Evolutionary conservation across 2,329 filamentous ascomycete genomes (phyloP).

Genomic region (Botrytis tulipae): DNA sequence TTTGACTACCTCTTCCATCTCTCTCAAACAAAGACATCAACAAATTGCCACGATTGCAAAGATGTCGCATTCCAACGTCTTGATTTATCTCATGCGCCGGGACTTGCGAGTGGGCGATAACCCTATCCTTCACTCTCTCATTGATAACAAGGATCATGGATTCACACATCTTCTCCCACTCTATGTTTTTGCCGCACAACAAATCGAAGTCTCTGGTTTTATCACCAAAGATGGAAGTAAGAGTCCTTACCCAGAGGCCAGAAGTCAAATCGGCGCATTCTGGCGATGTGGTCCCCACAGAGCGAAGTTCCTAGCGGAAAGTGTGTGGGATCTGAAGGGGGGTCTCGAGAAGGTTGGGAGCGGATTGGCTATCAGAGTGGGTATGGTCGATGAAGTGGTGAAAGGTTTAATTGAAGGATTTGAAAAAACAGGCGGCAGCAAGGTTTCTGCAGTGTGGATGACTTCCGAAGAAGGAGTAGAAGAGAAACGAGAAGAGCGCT

Average conservation of each 20-base stretch:
- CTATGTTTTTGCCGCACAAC: constrained; percentile 66
- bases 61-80: constrained; percentile 48
- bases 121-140: constrained; percentile 62
- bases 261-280: constrained; percentile 62
- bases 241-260: constrained; percentile 68
- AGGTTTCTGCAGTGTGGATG: constrained; percentile 70
- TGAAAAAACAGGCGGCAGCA: constrained; percentile 35
- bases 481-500: constrained; percentile 63
- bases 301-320: constrained; percentile 69
- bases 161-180: constrained; percentile 71
- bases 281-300: constrained; percentile 74
- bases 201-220: constrained; percentile 74
- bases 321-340: constrained; percentile 69
- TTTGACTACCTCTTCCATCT: neutral
- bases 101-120: constrained; percentile 75
- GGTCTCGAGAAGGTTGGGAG: constrained; percentile 58
- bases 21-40: neutral
- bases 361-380: constrained; percentile 63
- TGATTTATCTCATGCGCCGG: constrained; percentile 70
- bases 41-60: constrained; percentile 18
- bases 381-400: constrained; percentile 58
- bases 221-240: constrained; percentile 46
- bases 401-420: constrained; percentile 54
- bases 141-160: constrained; percentile 49
- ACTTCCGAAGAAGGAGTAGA: constrained; percentile 68